Conservation (phyloP, 2,329 filamentous ascomycete genomes). For the Aureobasidium sp. region DNA sequence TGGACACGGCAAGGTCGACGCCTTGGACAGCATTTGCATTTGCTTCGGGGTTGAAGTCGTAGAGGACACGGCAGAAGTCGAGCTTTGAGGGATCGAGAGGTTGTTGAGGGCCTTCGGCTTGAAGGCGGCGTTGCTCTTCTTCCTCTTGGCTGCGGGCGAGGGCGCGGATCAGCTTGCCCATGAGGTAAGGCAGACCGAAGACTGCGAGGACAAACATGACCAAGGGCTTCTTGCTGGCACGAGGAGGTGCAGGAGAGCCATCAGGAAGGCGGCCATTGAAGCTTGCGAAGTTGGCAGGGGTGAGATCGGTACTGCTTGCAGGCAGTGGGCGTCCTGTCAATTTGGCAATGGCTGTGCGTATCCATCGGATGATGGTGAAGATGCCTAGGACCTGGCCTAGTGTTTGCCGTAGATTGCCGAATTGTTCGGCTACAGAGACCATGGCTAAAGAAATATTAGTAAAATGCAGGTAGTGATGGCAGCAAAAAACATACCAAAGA, state of each 20-base stretch:
- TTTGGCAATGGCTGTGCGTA: slow-evolving; percentile 84
- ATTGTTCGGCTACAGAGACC: slow-evolving; percentile 96
- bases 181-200: slow-evolving; percentile 91
- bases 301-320: slow-evolving; percentile 78
- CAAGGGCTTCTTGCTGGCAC: slow-evolving; percentile 88
- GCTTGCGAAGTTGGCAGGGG: slow-evolving; percentile 80
- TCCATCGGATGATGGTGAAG: slow-evolving; percentile 92
- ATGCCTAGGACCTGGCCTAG: slow-evolving; percentile 91
- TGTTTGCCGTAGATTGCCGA: slow-evolving; percentile 86
- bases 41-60: slow-evolving; percentile 82
- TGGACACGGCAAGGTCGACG: slow-evolving; percentile 85
- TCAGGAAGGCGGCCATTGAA: slow-evolving; percentile 59
- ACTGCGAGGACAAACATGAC: slow-evolving; percentile 92
- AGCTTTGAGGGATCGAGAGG: slow-evolving; percentile 80
- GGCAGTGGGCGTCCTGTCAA: slow-evolving; percentile 86
- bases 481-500: slow-evolving; percentile 64
- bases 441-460: slow-evolving; percentile 56
- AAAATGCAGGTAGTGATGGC: background rate
- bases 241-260: slow-evolving; percentile 59
- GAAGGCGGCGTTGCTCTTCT: slow-evolving; percentile 58
- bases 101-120: slow-evolving; percentile 40
- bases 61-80: slow-evolving; percentile 91
- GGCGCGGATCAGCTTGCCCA: slow-evolving; percentile 88
- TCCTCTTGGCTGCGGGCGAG: slow-evolving; percentile 80
- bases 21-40: slow-evolving; percentile 48